Base-by-base conservation (phyloP, 2,329 filamentous ascomycete species). In the Cladorrhinum sp. region DNA sequence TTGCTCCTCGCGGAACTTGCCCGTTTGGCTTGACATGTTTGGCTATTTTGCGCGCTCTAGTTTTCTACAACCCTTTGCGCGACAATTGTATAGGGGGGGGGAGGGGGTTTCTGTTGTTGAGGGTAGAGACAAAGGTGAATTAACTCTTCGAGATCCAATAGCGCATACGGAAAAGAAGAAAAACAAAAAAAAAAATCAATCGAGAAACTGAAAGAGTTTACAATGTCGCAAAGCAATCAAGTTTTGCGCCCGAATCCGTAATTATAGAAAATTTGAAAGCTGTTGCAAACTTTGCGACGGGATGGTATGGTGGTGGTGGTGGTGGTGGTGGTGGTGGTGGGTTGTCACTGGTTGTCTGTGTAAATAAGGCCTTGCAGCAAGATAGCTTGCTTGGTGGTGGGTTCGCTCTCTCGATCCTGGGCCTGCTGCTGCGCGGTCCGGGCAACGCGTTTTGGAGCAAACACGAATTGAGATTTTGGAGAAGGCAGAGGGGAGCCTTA, bases 1-100 rank as follows among this genome's bases (percentile, higher is more conserved):
- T 78, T 86, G 83, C 73, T 86, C 84, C 78, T 86, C 84, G 74
- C 81, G 81, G 80, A 81, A 86, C 75, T 85, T 86, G 70, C 78
- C 80, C 68, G 79, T 76, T 63, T 82, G 80, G 72, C 74, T 77
- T 65, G 83, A 81, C 83, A 86, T 86, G 16, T 16, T 51, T 57
- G 45, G 50, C 27, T 13, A 25, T 48, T 9, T 9, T 24, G 16
- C 20, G 13, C 10, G 25, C 6, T 50, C 49, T 24, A 13, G 5
- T 50, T 7, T 22, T 25, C n/a, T 45, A 7, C 7, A 2, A 18
- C 5, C 12, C 12, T 36, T 13, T 36, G 7, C 32, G 32, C 32
- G 16, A 36, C 6, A 36, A 12, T 13, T 36, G 4, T 3, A 36
- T n/a, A n/a, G n/a, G n/a, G 16, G 32, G 32, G 3, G 32, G 32